phyloP scores from a whole-genome alignment of 208 protist genomes.

The Leishmania tarentolae region DNA sequence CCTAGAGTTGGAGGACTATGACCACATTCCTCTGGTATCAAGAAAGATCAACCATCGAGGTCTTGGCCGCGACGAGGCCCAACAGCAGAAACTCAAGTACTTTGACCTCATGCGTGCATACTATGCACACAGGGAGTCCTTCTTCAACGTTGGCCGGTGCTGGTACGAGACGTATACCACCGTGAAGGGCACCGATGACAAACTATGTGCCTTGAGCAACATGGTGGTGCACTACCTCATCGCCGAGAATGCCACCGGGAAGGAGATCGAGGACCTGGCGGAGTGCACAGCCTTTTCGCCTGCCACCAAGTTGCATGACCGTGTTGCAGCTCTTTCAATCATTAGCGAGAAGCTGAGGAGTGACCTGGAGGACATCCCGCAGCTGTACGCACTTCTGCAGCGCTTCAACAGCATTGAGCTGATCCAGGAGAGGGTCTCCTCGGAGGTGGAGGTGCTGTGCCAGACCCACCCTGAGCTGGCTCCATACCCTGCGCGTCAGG shows the following conservation, averaged over 20 bases:
- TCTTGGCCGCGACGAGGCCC: conserved; percentile 65
- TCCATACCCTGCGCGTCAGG: conserved; percentile 50
- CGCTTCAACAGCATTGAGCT: conserved; percentile 88
- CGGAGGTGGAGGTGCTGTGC: conserved; percentile 57
- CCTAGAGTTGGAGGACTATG: conserved; percentile 94
- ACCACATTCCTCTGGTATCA: conserved; percentile 93
- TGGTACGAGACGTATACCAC: conserved; percentile 94
- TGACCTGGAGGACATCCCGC: conserved; percentile 74
- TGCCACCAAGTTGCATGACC: conserved; percentile 57
- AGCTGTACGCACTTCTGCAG: conserved; percentile 71
- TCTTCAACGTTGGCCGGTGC: conserved; percentile 94
- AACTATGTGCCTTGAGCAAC: conserved; percentile 74
- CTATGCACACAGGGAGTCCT: conserved; percentile 80
- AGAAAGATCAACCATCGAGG: conserved; percentile 93
- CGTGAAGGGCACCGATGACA: conserved; percentile 69
- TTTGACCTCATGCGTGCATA: conserved; percentile 91
- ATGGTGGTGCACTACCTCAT: conserved; percentile 86
- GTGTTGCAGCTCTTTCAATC: conserved; percentile 48
- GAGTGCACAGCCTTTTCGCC: conserved; percentile 82
- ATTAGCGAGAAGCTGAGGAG: conserved; percentile 61
- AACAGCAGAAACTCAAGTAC: conserved; percentile 82
- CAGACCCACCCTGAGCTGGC: conserved; percentile 76
- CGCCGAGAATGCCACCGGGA: conserved; percentile 73
- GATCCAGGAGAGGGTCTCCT: conserved; percentile 74
- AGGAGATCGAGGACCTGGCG: conserved; percentile 80